Conservation (phyloP, 257 asterid genomes). For the Cinchona pubescens region DNA sequence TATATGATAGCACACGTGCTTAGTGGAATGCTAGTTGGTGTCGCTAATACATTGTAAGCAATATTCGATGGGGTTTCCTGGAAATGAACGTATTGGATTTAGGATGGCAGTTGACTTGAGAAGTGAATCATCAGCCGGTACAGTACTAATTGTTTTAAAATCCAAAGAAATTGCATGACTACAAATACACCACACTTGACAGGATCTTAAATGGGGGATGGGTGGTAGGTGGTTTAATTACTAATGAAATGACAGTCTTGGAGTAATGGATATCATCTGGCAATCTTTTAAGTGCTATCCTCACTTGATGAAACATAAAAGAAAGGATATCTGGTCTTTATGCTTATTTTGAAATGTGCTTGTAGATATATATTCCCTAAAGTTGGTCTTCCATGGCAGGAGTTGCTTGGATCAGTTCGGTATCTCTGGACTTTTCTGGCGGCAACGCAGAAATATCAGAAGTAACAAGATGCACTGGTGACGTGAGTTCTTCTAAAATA, state of each 20-base stretch:
- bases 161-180: background rate
- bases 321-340: background rate
- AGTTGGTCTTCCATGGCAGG: conserved; percentile 47
- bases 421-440: conserved; percentile 59
- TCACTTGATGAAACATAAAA: background rate
- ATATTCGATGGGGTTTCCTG: background rate
- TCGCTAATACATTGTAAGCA: background rate
- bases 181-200: background rate
- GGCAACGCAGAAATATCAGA: conserved; percentile 82
- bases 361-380: background rate
- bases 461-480: conserved; percentile 84
- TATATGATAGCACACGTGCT: background rate
- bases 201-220: background rate
- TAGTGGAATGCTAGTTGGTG: background rate
- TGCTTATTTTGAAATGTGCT: too few species aligned
- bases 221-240: background rate
- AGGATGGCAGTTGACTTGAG: background rate
- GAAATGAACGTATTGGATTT: background rate
- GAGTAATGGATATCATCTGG: background rate
- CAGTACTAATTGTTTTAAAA: background rate
- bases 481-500: conserved; percentile 53
- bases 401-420: conserved; percentile 61
- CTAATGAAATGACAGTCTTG: background rate
- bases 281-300: background rate
- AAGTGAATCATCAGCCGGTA: background rate